Conservation (phyloP, 805 yeast species). For the Metschnikowia bowlesiae region DNA sequence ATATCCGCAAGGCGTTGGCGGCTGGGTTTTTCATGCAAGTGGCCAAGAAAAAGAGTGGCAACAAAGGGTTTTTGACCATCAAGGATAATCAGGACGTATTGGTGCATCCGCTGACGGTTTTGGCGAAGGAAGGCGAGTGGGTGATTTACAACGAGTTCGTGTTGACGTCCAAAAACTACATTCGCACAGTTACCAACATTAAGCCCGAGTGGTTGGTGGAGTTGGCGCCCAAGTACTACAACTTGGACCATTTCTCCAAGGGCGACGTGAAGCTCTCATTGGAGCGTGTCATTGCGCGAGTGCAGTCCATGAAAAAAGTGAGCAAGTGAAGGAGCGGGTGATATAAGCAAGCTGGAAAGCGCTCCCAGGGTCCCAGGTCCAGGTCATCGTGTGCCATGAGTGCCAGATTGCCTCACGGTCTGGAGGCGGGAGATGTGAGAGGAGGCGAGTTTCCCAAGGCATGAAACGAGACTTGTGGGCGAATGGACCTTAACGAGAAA, state of each 20-base stretch:
- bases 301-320: slow-evolving; percentile 39
- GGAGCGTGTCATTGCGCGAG: slow-evolving; percentile 52
- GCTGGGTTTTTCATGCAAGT: slow-evolving; percentile 99
- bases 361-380: no score
- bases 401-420: no score
- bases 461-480: no score
- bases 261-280: slow-evolving; percentile 71
- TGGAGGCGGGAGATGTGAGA: no score
- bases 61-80: slow-evolving; percentile 78
- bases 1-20: slow-evolving; percentile 79
- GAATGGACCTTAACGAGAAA: no score
- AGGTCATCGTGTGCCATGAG: no score
- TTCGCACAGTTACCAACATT: slow-evolving; percentile 86
- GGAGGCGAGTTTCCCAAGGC: no score
- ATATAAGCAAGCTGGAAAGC: no score
- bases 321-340: not conserved
- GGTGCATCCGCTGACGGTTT: slow-evolving; percentile 88
- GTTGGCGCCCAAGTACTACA: slow-evolving; percentile 68
- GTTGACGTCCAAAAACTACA: slow-evolving; percentile 86
- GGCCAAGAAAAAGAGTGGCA: slow-evolving; percentile 82
- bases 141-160: slow-evolving; percentile 94
- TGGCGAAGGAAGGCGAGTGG: slow-evolving; percentile 89
- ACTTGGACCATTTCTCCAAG: slow-evolving; percentile 55
- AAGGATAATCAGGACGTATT: slow-evolving; percentile 95
- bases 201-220: slow-evolving; percentile 92